Base-by-base conservation (phyloP, 352 stramenopile species). In the Albugo laibachii region DNA sequence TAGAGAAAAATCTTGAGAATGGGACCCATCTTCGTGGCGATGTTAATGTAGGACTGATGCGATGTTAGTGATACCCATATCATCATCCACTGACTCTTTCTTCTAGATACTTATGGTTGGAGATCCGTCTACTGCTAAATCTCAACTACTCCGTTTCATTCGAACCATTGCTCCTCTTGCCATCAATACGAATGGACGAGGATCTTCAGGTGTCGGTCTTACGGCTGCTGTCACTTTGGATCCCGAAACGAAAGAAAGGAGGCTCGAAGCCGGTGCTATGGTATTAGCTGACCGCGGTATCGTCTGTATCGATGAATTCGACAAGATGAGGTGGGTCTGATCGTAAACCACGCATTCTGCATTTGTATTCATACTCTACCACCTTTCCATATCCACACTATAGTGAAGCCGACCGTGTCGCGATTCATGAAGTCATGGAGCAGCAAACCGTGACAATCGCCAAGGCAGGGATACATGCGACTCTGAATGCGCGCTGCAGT, bases 341-440 rank as follows among this genome's bases (percentile, higher is more conserved):
- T 8, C 11, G 31, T 39, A 19, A 46, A 41, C 27, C 13, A 27
- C 20, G 34, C 14, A 13, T 11, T 34, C 11, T 13, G 12, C 12
- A 18, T 43, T 10, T 19, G 5, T 8, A 21, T 35, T 50, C 14
- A 3, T 41, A n/a, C 16, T n/a, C 14, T 6, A 41, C 62, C 39
- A 62, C 42, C 35, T 55, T 38, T 31, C 24, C 8, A n/a, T 20
- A 47, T 58, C 40, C 2, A 45, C 13, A 13, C n/a, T 54, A 35
- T 45, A 78, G 75, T 58, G 77, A 98, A 62, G 83, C 80, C 13
- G 94, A 99, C 84, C 87, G 94, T 37, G 96, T 99, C 15, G 95
- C 96, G 3, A 99, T 99, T 57, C 96, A 99, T 76, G 96, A 99
- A 84, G 76, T 87, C 43, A 99, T 99, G 96, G 96, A 99, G 65